Evolutionary conservation across 1,284 basidiomycete genomes (phyloP), one percentile per base, ranked within the genome.

Genomic region (Trichosporon sp.): DNA sequence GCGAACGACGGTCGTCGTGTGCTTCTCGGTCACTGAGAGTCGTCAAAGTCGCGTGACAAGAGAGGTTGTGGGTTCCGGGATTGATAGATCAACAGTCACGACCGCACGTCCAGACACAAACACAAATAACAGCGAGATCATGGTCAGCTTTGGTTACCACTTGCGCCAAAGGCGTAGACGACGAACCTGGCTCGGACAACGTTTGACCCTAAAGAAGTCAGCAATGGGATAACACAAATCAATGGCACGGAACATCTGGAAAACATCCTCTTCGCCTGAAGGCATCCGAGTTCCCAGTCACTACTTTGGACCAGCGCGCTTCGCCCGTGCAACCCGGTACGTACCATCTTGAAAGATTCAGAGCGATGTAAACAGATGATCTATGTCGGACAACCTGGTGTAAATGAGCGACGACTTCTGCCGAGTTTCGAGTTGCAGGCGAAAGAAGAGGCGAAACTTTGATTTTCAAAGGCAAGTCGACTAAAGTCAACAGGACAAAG

Each of bases 1-100:
- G 53, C 96, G 90, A 76, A 87, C 87, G 68, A 93, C 95, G 38
- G 87, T 84, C 74, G 91, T 88, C 34, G 92, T 91, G 81, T 88
- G 88, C 88, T 98, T 99, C 75, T 90, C 89, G 70, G 91, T 93
- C 62, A 91, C 80, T 80, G 72, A 66, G 21, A 11, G 51, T 9
- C 6, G 38, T 47, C 9, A 65, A 66, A 72, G 69, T 70, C 68
- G 71, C 69, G 65, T 27, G 35, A 64, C 21, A 42, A 21, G 60
- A 15, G 11, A 34, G n/a, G 32, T 12, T 2, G 42, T 44, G 51
- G 44, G n/a, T 65, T 38, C 11, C 35, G 6, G 6, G 35, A 38
- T 38, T 38, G 9, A 51, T 53, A 58, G 25, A 44, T 3, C 8
- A 44, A 21, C 2, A 12, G 4, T 38, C 11, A 38, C 9, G n/a